Percentiles rank a stretch among this genome's conserved stretches.
phyloP scores from a whole-genome alignment of 164 flowering plant genomes.

The Nymphaea colorata region DNA sequence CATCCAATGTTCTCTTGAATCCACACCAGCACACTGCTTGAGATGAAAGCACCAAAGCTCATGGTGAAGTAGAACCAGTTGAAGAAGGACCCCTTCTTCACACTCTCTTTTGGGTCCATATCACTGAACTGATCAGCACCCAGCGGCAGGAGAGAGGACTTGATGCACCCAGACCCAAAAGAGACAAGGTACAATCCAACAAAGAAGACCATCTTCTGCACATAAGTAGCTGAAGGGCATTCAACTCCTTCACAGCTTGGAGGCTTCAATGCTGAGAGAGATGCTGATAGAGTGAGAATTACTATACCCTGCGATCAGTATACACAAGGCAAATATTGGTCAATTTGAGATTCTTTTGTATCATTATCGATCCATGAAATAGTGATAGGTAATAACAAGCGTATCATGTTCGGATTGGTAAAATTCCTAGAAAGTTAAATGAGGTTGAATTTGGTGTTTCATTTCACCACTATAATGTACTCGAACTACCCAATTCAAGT shows the following conservation, averaged over 20 bases:
- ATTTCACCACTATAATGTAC: too few species aligned
- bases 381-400: not conserved
- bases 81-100: constrained; percentile 58
- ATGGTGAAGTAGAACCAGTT: constrained; percentile 66
- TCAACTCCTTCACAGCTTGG: constrained; percentile 29
- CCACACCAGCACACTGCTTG: constrained; percentile 50
- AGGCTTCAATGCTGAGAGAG: constrained; percentile 44
- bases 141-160: constrained; percentile 55
- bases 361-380: not conserved
- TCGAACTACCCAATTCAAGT: too few species aligned
- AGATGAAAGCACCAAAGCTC: constrained; percentile 56
- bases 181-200: constrained; percentile 59
- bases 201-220: constrained; percentile 50
- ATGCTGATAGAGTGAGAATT: constrained; percentile 52
- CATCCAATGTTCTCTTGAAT: constrained; percentile 63
- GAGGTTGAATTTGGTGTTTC: too few species aligned
- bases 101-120: constrained; percentile 42
- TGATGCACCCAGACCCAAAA: constrained; percentile 59
- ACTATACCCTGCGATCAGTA: constrained; percentile 41
- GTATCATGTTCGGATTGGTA: too few species aligned
- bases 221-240: constrained; percentile 46
- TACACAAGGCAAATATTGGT: not conserved
- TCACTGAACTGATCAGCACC: constrained; percentile 76
- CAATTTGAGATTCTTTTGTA: not conserved
- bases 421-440: too few species aligned